Base-by-base conservation (phyloP, 495 filamentous ascomycete genomes). In the Friedmanniomyces simplex region DNA sequence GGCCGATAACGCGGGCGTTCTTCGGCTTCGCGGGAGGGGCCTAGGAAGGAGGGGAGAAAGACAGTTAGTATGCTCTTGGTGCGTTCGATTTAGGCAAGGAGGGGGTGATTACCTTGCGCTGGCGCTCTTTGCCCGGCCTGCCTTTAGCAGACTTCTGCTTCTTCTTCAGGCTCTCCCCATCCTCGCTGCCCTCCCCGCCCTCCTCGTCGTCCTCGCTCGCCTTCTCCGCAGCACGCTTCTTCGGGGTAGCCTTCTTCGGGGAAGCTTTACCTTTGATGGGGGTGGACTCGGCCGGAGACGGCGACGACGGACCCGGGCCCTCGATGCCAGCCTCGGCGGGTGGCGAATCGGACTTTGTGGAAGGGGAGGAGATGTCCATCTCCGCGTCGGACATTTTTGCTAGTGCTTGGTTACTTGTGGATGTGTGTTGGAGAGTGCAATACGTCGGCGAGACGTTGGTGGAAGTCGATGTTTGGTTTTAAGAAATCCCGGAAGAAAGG, bases 131-230 rank as follows among this genome's bases (percentile, higher is more conserved):
- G 5, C 14, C 39, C 14, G 39, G 39, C 5, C 4, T 43, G 18
- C 39, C 39, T 20, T 43, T 43, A 2, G 39, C 39, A n/a, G n/a
- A n/a, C n/a, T n/a, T n/a, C 18, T 43, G 4, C 12, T 59, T 34
- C 54, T 62, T 34, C 54, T 62, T 14, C 28, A 36, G 13, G 18
- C 61, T 65, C 8, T 64, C 67, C 0, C 67, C 68, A 14, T 66
- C 72, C 10, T 69, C 64, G n/a, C 30, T 41, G 20, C 14, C 39
- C 14, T 43, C 39, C 14, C 18, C 18, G 14, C 18, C 39, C 5
- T 43, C 39, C 5, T 43, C 39, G 14, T 43, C 39, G 14, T n/a
- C 18, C 39, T 43, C 18, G 14, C 39, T 43, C 39, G 18, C 4
- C 39, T 43, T 43, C 14, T 3, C 39, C 18, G 14, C 39, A 5